A percentile compares a stretch with the other conserved stretches of the same genome.
Conservation (phyloP, 2,329 filamentous ascomycete species). For the Aureobasidium uvarum region DNA sequence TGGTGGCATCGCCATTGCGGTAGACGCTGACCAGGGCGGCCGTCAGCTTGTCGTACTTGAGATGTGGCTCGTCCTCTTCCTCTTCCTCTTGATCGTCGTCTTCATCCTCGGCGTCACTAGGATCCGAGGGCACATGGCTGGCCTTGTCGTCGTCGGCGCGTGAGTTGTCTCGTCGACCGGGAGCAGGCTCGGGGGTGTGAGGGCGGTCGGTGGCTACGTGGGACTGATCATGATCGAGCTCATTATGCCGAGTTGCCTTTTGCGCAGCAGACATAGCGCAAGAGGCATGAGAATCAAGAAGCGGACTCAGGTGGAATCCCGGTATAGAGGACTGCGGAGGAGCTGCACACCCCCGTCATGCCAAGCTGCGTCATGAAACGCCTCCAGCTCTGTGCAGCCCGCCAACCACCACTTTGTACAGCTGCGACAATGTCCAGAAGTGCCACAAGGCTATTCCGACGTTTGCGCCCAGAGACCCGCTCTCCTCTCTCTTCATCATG, state of each 20-base stretch:
- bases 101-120: constrained; percentile 49
- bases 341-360: constrained; percentile 9
- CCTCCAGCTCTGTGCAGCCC: background rate
- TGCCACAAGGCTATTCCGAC: background rate
- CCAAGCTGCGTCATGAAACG: background rate
- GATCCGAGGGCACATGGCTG: background rate
- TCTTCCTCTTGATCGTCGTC: background rate
- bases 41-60: constrained; percentile 90
- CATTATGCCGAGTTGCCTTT: constrained; percentile 33
- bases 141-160: constrained; percentile 5
- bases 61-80: constrained; percentile 84
- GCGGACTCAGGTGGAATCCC: background rate
- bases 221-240: constrained; percentile 5
- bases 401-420: background rate
- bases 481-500: background rate
- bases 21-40: constrained; percentile 77
- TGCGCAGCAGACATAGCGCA: constrained; percentile 41
- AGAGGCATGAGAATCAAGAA: constrained; percentile 32
- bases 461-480: background rate
- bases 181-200: constrained; percentile 49
- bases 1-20: constrained; percentile 92
- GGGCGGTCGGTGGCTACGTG: constrained; percentile 36
- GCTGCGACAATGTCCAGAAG: background rate
- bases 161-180: fast-evolving
- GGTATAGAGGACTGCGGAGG: background rate